Base-by-base conservation (phyloP, 2,329 filamentous ascomycete species). In the Epichloe sylvatica region DNA sequence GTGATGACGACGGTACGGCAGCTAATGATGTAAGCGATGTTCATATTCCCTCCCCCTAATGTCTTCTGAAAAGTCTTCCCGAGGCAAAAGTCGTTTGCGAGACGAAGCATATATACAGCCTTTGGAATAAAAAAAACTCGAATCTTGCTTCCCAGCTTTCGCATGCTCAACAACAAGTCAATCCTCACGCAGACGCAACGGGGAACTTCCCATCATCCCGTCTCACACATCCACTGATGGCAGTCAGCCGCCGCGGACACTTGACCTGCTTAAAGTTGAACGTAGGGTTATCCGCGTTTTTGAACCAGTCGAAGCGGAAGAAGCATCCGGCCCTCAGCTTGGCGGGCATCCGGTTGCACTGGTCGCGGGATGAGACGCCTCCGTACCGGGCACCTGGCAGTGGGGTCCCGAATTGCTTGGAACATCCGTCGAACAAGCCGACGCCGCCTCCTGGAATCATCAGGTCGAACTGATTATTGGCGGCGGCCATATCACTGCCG, bases 281-380 rank as follows among this genome's bases (percentile, higher is more conserved):
- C 30, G 57, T 58, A 6, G 77, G 77, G 64, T 80, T 81, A 60
- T 80, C 74, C 45, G 76, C 71, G 53, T 73, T 72, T 54, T 68
- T 58, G 64, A 81, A 80, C 77, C 77, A 82, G 66, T 81, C 75
- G 59, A 81, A 83, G 52, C 78, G 75, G 75, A 78, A 83, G 60
- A 73, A 67, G 65, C 78, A 82, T 8, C 78, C 78, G 9, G 64
- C 67, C 66, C 77, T 73, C 47, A 82, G 68, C 37, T 69, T 65
- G 37, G 60, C 64, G 0, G 78, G 78, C 64, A 79, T 75, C 47
- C 61, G 59, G 52, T 70, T 66, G 64, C 78, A 82, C 34, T 75
- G 70, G 46, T 65, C 63, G 49, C 72, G 67, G 46, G 69, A 70
- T 19, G 66, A 64, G 54, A 81, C 67, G 45, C 79, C 78, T 44